Base-by-base conservation (phyloP, 352 stramenopile genomes). In the Phytophthora foliorum region DNA sequence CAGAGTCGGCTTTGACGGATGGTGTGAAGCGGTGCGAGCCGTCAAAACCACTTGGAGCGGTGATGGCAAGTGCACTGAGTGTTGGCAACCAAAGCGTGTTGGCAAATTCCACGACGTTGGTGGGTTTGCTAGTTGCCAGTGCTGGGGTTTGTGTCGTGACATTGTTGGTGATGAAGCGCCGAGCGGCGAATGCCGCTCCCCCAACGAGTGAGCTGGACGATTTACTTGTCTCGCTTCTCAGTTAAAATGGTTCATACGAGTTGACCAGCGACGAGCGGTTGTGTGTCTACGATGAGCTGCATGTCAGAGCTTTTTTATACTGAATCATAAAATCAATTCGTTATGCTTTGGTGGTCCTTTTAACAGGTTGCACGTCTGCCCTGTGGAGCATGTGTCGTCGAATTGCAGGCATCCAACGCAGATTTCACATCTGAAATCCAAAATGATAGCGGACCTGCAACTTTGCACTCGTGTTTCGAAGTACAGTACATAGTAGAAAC, bases 21-120 rank as follows among this genome's bases (percentile, higher is more conserved):
- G 53, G 61, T 0, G 61, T 69, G 13, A 24, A 69, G 61, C 52
- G 61, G 6, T 69, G 61, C 17, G 32, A 57, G 27, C 61, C 61
- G 27, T 25, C 24, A 16, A 10, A 34, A 39, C 29, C 21, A 5
- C 25, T 19, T 14, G 21, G 22, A 22, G 7, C 48, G n/a, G 29
- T 31, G 8, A 54, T 67, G 59, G 39, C 36, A 10, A 45, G 39
- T 24, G 39, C n/a, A 22, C 10, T 67, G 16, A 22, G 38, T 9
- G 51, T 16, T 10, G 52, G 51, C 39, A 45, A 17, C 17, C 39
- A 45, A 44, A 27, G 9, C 6, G 52, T 57, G 39, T 45, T 11
- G 29, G 44, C 31, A 8, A 29, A 27, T 19, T 48, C 36, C 22
- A 68, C 51, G 10, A 11, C 29, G 10, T 6, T 63, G 4, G 9